phyloP scores from a whole-genome alignment of 176 grass and related monocot species.

The Triticum timopheevii region DNA sequence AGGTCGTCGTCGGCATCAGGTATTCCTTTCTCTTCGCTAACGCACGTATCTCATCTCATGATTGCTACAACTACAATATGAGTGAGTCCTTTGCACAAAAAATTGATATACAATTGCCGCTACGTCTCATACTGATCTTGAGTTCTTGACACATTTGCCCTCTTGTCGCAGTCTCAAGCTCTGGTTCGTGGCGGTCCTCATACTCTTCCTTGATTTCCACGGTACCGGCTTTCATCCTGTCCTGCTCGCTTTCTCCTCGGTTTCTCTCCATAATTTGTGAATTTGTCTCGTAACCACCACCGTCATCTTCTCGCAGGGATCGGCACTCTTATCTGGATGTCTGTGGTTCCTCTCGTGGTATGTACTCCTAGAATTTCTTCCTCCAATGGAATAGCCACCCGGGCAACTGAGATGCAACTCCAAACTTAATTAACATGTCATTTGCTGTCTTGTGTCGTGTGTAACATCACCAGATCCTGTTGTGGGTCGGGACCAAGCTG shows the following conservation, averaged over 20 bases:
- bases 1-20: slow-evolving; percentile 84
- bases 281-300: too few species aligned
- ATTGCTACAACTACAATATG: too few species aligned
- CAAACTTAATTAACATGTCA: not conserved
- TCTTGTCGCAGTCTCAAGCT: slow-evolving; percentile 44
- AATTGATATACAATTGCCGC: not conserved
- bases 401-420: not conserved
- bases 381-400: too few species aligned
- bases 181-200: slow-evolving; percentile 59
- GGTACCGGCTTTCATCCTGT: not conserved
- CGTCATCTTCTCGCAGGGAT: not conserved
- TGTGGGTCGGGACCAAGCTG: slow-evolving; percentile 67
- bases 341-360: slow-evolving; percentile 54
- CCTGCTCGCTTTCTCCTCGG: too few species aligned
- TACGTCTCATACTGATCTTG: not conserved
- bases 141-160: slow-evolving; percentile 14
- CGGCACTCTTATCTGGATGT: slow-evolving; percentile 44
- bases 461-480: slow-evolving; percentile 46
- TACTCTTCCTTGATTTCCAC: slow-evolving; percentile 44
- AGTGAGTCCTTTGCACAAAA: too few species aligned
- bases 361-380: not conserved
- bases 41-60: too few species aligned
- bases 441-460: not conserved
- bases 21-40: not conserved
- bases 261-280: too few species aligned